Percentiles rank a stretch among this genome's conserved stretches.
Conservation (phyloP, 495 filamentous ascomycete species). For the Penicillium samsonianum region DNA sequence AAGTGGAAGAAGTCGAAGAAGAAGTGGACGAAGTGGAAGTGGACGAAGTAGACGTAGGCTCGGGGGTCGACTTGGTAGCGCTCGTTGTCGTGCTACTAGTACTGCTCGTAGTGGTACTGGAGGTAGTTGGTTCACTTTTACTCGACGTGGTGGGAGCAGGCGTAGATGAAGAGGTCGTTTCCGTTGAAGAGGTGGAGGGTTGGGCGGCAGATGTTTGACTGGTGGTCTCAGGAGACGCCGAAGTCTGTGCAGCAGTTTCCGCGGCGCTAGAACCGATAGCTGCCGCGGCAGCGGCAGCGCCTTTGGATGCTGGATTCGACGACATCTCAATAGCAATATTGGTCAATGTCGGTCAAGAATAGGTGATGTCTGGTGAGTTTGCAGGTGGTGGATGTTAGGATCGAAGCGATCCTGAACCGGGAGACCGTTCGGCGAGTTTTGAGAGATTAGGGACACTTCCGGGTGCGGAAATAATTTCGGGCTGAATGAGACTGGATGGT, state of each 20-base stretch:
- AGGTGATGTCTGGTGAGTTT: not conserved
- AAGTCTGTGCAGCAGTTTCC: not conserved
- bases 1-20: conserved; percentile 10
- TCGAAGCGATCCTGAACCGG: conserved; percentile 9
- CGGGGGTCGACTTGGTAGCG: conserved; percentile 24
- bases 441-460: not conserved
- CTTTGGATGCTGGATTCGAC: not conserved
- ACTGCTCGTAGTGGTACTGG: conserved; percentile 17
- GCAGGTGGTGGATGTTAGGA: conserved; percentile 1
- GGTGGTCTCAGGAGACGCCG: not conserved
- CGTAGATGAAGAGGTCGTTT: not conserved
- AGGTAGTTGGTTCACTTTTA: conserved; percentile 11
- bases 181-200: conserved; percentile 18
- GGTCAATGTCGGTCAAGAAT: not conserved
- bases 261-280: not conserved
- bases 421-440: conserved; percentile 8
- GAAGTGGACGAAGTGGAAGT: conserved; percentile 18
- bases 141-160: conserved; percentile 14
- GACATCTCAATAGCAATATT: not conserved
- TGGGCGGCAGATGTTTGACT: conserved; percentile 2
- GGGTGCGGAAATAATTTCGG: not conserved
- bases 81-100: conserved; percentile 34
- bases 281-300: not conserved
- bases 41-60: conserved; percentile 26
- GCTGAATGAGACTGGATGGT: not conserved